Evolutionary conservation across 257 asterid species (phyloP), one percentile per base, ranked within the genome.

Genomic region (Salvia splendens): DNA sequence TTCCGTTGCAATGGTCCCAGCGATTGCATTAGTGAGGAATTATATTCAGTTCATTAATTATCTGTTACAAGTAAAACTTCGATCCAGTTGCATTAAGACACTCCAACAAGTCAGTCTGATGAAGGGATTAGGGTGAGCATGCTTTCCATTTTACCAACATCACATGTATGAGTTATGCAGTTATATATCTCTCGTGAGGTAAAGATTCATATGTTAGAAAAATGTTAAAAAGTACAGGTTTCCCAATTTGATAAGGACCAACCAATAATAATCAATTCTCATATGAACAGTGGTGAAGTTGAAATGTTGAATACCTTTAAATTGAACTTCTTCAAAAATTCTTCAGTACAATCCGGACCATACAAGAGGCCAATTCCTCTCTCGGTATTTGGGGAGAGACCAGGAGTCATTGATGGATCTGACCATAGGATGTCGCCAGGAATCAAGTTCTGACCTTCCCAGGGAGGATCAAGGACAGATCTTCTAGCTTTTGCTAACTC

Each of bases 391-490:
- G 96, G 97, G 35, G 95, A 84, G 79, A 94, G 96, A 68, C 99
- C 97, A 12, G 89, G 84, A 36, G 6, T 69, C 95, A 87, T 85
- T 28, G 95, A 88, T 20, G 99, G 99, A 78, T 94, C 97, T 24
- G 99, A 94, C 99, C 99, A 94, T 41, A 94, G 80, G 53, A 94
- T 89, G 67, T 94, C 99, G 67, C 99, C 99, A 10, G 99, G 99
- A 64, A 94, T 94, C 89, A 94, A 71, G 77, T 94, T 94, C 24
- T 75, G 74, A 70, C 99, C 97, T 82, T 94, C 88, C 99, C 99
- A 91, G 1, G 97, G 97, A 78, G 99, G 97, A 82, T 94, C 99
- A 72, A 94, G 97, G 65, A 94, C 96, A 61, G 97, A 83, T 75
- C 97, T 87, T 80, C 97, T 84, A 69, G 97, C 96, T 81, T 80